Conservation (phyloP, 2,329 filamentous ascomycete genomes). For the Nemania serpens region DNA sequence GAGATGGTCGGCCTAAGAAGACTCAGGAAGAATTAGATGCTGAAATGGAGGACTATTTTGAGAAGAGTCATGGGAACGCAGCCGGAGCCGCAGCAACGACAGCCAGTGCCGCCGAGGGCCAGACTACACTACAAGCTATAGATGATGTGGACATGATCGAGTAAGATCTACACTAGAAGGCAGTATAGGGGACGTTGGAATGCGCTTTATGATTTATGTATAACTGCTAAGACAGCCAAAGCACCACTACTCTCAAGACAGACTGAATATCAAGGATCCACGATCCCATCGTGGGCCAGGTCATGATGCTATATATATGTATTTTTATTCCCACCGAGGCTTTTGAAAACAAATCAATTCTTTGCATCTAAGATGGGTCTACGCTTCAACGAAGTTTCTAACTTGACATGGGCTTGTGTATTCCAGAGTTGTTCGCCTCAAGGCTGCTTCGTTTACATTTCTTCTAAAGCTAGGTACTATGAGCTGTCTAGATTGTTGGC, state of each 20-base stretch:
- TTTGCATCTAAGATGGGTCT: not conserved
- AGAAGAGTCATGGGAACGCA: slow-evolving; percentile 45
- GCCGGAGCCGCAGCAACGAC: slow-evolving; percentile 46
- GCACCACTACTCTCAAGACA: slow-evolving; percentile 1
- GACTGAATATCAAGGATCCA: not conserved
- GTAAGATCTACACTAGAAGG: slow-evolving; percentile 24
- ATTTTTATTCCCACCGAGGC: not conserved
- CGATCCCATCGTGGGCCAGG: not conserved
- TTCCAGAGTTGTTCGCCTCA: not conserved
- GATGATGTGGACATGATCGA: slow-evolving; percentile 76
- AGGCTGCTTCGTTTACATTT: not conserved
- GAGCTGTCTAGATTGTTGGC: not conserved
- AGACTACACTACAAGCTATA: slow-evolving; percentile 36
- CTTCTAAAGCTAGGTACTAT: not conserved
- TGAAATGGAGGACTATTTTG: slow-evolving; percentile 97
- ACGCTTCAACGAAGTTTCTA: not conserved
- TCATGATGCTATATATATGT: not conserved
- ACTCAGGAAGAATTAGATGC: slow-evolving; percentile 90
- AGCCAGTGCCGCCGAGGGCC: slow-evolving; percentile 30
- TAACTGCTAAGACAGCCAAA: not conserved
- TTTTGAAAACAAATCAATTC: no score
- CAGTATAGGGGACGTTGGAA: not conserved
- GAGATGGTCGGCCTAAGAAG: slow-evolving; percentile 72
- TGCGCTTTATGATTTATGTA: slow-evolving; percentile 1
- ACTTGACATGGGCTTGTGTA: not conserved